These are phyloP conservation scores for Cercospora berteroae DNA, from an alignment of 2,329 filamentous ascomycete genomes.

Conservation along the genomic window DNA sequence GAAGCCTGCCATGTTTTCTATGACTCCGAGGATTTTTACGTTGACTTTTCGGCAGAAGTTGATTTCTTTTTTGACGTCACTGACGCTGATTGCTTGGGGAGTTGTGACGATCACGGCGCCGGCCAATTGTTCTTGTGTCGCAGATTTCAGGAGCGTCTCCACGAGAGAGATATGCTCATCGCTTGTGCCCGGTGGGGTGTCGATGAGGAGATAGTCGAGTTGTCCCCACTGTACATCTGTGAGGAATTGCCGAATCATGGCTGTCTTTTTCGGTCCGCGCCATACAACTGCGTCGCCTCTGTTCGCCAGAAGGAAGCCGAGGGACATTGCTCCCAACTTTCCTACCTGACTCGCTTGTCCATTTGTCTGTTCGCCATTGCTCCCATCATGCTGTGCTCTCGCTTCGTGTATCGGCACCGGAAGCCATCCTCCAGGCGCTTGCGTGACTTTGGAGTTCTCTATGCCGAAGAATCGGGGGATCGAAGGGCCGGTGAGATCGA, in stretches of 20 bases:
- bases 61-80: constrained; percentile 90
- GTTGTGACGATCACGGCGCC: constrained; percentile 95
- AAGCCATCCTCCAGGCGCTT: constrained; percentile 88
- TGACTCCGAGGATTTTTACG: constrained; percentile 77
- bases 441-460: constrained; percentile 83
- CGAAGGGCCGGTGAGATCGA: constrained; percentile 93
- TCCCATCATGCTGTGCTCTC: neutral
- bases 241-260: constrained; percentile 96
- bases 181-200: constrained; percentile 92
- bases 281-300: constrained; percentile 92
- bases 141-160: constrained; percentile 56
- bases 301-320: constrained; percentile 82
- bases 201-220: constrained; percentile 89
- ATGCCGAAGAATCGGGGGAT: constrained; percentile 94
- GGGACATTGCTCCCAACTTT: constrained; percentile 78
- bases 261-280: constrained; percentile 97
- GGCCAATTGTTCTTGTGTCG: constrained; percentile 64
- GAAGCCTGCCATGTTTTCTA: constrained; percentile 96
- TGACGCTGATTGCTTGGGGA: constrained; percentile 87
- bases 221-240: constrained; percentile 85
- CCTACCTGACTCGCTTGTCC: constrained; percentile 48
- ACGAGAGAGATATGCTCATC: constrained; percentile 96
- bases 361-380: constrained; percentile 13
- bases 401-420: constrained; percentile 78
- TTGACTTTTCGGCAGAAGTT: constrained; percentile 88